These are phyloP conservation scores for Zalaria obscura DNA, from an alignment of 2,329 filamentous ascomycete species.

Conservation along the genomic window DNA sequence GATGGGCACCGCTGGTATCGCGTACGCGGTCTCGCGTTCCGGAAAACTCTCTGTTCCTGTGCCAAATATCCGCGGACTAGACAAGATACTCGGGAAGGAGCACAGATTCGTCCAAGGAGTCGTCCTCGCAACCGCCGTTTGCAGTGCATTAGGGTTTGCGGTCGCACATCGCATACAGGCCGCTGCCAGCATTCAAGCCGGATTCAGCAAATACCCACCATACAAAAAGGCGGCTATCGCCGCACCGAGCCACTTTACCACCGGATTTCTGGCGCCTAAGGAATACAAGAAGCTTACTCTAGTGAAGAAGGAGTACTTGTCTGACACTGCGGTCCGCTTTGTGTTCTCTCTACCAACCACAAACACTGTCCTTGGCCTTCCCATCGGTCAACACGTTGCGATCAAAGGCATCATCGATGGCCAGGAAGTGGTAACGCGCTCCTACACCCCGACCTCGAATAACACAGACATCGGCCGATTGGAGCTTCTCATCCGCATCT, in stretches of 20 bases:
- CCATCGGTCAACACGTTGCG: slow-evolving; percentile 18
- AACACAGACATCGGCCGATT: slow-evolving; percentile 26
- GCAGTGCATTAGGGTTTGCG: background rate
- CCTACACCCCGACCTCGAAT: slow-evolving; percentile 17
- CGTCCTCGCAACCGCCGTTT: background rate
- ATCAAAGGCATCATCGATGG: slow-evolving; percentile 13
- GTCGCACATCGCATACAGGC: background rate
- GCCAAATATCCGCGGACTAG: background rate
- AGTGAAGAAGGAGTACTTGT: slow-evolving; percentile 7
- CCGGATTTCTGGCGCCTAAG: slow-evolving; percentile 37
- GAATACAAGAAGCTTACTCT: slow-evolving; percentile 35
- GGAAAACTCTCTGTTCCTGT: background rate
- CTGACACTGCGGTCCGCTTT: slow-evolving; percentile 12
- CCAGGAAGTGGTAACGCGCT: slow-evolving; percentile 7
- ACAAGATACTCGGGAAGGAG: background rate
- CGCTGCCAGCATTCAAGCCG: background rate
- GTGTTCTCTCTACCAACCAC: slow-evolving; percentile 13
- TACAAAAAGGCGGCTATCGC: slow-evolving; percentile 20
- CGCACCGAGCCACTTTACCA: slow-evolving; percentile 9
- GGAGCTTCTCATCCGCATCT: slow-evolving; percentile 38
- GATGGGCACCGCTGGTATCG: background rate
- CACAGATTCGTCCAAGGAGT: background rate
- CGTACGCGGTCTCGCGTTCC: background rate
- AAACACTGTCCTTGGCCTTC: slow-evolving; percentile 13
- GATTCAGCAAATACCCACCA: slow-evolving; percentile 13